A percentile compares a stretch with the other conserved stretches of the same genome.
phyloP scores from a whole-genome alignment of 768 basidiomycete species.

The Podaxis rugospora region DNA sequence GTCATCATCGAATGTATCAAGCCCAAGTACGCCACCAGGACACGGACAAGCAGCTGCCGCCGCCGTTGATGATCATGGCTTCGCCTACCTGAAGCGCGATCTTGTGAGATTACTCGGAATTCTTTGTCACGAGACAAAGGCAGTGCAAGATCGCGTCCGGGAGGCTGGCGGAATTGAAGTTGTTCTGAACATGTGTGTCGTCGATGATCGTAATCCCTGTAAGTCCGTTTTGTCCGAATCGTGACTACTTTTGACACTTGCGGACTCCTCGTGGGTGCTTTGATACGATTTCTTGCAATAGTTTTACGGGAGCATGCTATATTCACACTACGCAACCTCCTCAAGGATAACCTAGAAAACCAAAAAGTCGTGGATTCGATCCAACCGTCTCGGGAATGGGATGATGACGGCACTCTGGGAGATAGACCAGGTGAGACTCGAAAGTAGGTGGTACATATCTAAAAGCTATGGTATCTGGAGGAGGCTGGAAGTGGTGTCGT shows the following conservation, averaged over 20 bases:
- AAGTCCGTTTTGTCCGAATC: constrained; percentile 30
- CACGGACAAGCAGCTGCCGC: neutral
- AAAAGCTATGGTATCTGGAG: neutral
- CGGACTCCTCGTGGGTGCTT: constrained; percentile 1
- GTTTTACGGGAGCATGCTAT: constrained; percentile 92
- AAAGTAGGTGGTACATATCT: constrained; percentile 19
- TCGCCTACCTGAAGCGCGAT: constrained; percentile 84
- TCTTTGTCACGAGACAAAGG: constrained; percentile 57
- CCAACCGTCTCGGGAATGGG: constrained; percentile 57
- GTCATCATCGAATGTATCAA: constrained; percentile 21
- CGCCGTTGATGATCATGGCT: constrained; percentile 47
- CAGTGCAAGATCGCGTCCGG: constrained; percentile 73
- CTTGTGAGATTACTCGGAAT: constrained; percentile 86
- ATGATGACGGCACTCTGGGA: constrained; percentile 48
- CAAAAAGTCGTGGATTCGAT: constrained; percentile 76
- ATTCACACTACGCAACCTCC: constrained; percentile 74
- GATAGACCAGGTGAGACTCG: constrained; percentile 30
- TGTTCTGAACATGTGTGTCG: constrained; percentile 83
- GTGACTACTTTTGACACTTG: constrained; percentile 7
- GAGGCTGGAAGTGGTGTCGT: neutral
- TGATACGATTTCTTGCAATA: constrained; percentile 24
- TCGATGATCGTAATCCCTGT: constrained; percentile 94
- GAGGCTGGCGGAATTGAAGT: constrained; percentile 70
- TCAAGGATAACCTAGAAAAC: constrained; percentile 74
- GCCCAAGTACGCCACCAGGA: constrained; percentile 19